Evolutionary conservation across 1,284 basidiomycete species (phyloP).

Genomic region (Melampsora larici-populina): DNA sequence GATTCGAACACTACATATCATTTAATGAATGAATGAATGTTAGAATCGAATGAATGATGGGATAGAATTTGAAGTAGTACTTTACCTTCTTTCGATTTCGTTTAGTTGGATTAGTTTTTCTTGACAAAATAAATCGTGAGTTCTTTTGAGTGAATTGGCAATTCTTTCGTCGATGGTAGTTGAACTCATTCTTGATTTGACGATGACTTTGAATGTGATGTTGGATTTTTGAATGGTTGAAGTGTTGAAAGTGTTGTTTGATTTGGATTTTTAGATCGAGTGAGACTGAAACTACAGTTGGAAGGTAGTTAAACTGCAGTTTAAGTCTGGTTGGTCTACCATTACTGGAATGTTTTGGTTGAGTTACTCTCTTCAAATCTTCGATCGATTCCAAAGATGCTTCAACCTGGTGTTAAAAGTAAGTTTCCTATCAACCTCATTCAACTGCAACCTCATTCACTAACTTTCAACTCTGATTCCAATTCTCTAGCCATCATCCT

Average conservation of each 20-base stretch:
- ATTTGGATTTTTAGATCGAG: too few relatives aligned
- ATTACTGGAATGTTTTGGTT: too few relatives aligned
- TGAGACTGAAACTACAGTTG: too few relatives aligned
- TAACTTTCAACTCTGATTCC: not conserved
- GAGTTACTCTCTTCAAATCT: too few relatives aligned
- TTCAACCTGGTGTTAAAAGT: conserved; percentile 43
- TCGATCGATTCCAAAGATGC: conserved; percentile 12
- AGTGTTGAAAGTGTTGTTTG: too few relatives aligned
- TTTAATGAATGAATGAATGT: too few relatives aligned
- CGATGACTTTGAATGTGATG: too few relatives aligned
- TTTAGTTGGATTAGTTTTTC: conserved; percentile 51
- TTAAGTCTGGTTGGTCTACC: too few relatives aligned
- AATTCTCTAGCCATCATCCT: conserved; percentile 66
- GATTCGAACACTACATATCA: conserved; percentile 56
- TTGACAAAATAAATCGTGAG: conserved; percentile 54
- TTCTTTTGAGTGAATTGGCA: conserved; percentile 56
- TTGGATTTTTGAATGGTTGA: too few relatives aligned
- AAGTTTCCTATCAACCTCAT: not conserved
- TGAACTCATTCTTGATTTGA: not conserved
- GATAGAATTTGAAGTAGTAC: not conserved
- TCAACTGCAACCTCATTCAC: conserved; percentile 3
- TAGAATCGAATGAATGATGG: too few relatives aligned
- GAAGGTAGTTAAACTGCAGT: too few relatives aligned
- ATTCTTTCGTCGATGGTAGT: conserved; percentile 47
- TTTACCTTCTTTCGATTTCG: conserved; percentile 54